Base-by-base conservation (phyloP, 805 yeast genomes). In the Wickerhamomyces mucosus region DNA sequence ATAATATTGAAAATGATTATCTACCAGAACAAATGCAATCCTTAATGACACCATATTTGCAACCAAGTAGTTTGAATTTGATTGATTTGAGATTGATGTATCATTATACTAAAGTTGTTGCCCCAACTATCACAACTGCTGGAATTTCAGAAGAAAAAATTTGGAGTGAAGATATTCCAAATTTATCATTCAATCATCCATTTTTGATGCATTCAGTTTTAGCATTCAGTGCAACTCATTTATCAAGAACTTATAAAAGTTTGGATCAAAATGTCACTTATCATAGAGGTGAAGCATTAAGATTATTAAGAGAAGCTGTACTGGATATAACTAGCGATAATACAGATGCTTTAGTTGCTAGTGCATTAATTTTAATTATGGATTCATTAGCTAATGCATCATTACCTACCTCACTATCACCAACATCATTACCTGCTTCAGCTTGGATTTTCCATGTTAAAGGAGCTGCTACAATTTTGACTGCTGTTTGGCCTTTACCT, bases 361-460 rank as follows among this genome's bases (percentile, higher is more conserved):
- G 94, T 31, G 95, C 96, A 0, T 66, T 88, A 39, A 75, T 89
- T 23, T 61, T 89, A 34, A 86, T 86, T 34, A 82, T 89, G 82
- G 97, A 89, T 53, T 83, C 96, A 0, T 61, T 85, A 41, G 96
- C 96, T 4, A 88, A 88, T 55, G 96, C 96, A 0, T 72, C 94
- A 73, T 27, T 53, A 18, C 58, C 59, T 7, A 33, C 50, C 1
- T 34, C 52, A 4, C 35, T 51, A 3, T 50, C 56, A 4, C 50
- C 55, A 12, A 56, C 64, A 6, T 77, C 86, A 3, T 56, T 86
- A 35, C 94, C 96, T 1, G 88, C 96, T 3, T 77, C 92, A 4
- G 95, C 96, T 0, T 89, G 97, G 97, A 77, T 89, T 35, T 92
- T 84, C 63, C 96, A 89, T 49, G 96, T 89, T 10, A 82, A 92